Base-by-base conservation (phyloP, 2,329 filamentous ascomycete genomes). In the Thielaviopsis populi region DNA sequence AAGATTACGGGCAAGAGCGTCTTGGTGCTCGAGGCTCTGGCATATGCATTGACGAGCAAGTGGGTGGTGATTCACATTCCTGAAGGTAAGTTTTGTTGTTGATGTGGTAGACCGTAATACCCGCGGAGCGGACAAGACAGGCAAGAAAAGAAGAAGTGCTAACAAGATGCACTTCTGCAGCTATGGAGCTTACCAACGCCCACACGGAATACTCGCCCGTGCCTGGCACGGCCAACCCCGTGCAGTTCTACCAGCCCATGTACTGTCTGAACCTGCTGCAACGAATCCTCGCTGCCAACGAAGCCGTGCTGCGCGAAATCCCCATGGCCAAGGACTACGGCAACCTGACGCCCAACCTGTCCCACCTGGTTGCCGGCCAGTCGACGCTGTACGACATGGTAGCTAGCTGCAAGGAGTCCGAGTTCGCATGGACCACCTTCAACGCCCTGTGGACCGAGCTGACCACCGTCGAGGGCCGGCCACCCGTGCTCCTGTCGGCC, bases 41-140 rank as follows among this genome's bases (percentile, higher is more conserved):
- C 87, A 19, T 86, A 91, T 74, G 92, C 84, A 1, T 85, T 92
- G 68, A 73, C 91, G 70, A 89, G 90, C 73, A 81, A 87, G 33
- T 97, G 91, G 90, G 80, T 96, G 54, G 91, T 97, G 58, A 80
- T 99, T 65, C 87, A 89, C 71, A 80, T 97, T 61, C 91, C 94
- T 43, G 91, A 99, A 76, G 88, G 91, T 95, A 78, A 70, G 79
- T 70, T 30, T 17, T 11, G 6, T 17, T 11, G 6, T 40, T 48
- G 6, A n/a, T 10, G n/a, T 2, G 22, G 15, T 10, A 60, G 22
- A 22, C 41, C 10, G 53, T 6, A 46, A 48, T 24, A 48, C 11
- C 10, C n/a, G n/a, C n/a, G 53, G 7, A 13, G 53, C 30, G 24
- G 53, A 27, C 2, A 13, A n/a, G 8, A 42, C 33, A 6, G 8